Percentiles rank a stretch among this genome's conserved stretches.
These are phyloP conservation scores for Plasmodium relictum DNA, from an alignment of 169 alveolate genomes.

Conservation along the genomic window DNA sequence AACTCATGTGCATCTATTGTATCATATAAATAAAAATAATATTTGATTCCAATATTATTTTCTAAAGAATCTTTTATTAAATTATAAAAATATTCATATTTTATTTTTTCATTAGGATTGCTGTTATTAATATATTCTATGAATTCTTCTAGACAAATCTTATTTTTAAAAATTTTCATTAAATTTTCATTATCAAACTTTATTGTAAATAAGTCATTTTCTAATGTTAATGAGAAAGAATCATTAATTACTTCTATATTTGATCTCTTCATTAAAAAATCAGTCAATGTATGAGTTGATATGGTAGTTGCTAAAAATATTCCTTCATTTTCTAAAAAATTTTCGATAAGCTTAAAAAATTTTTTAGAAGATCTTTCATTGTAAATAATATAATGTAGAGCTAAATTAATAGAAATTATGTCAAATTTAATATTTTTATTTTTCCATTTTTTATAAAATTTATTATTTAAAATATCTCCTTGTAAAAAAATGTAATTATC, in stretches of 20 bases:
- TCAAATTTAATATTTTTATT: constrained; percentile 74
- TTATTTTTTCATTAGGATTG: constrained; percentile 5
- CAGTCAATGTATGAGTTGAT: constrained; percentile 62
- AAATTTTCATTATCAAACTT: constrained; percentile 61
- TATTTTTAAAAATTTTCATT: constrained; percentile 49
- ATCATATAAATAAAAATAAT: constrained; percentile 84
- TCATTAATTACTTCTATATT: constrained; percentile 24
- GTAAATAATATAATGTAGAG: constrained; percentile 93
- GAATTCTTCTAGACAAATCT: constrained; percentile 52
- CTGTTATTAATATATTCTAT: constrained; percentile 42
- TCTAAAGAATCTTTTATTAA: constrained; percentile 71
- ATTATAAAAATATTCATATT: constrained; percentile 53
- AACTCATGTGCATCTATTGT: constrained; percentile 87
- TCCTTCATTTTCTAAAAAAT: constrained; percentile 71
- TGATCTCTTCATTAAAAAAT: constrained; percentile 60
- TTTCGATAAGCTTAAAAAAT: constrained; percentile 86
- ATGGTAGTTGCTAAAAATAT: constrained; percentile 54
- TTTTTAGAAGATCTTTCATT: constrained; percentile 90
- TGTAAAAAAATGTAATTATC: constrained; percentile 66
- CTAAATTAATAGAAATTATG: constrained; percentile 92
- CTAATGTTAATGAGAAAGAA: constrained; percentile 36
- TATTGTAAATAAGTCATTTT: constrained; percentile 63
- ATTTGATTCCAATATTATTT: constrained; percentile 80
- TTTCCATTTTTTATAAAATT: constrained; percentile 73
- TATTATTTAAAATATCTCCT: constrained; percentile 75